Conservation (phyloP, 225 moss, liverwort and hornwort genomes). For the Bryum argenteum region DNA sequence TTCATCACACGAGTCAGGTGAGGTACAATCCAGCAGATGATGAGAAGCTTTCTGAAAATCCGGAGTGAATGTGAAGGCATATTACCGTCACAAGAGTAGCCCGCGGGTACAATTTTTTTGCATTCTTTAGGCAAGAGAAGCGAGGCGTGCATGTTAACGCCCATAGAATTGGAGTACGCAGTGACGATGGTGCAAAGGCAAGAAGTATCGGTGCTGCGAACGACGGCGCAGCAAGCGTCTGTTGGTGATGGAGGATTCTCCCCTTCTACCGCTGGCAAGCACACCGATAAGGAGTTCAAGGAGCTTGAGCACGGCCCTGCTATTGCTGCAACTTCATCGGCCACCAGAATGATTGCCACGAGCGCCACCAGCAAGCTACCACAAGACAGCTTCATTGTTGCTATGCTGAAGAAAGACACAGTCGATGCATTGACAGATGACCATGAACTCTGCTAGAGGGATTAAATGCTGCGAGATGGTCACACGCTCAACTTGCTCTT, state of each 20-base stretch:
- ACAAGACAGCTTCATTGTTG: neutral
- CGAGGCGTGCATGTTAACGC: conserved; percentile 42
- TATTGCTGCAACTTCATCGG: conserved; percentile 20
- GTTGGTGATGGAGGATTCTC: conserved; percentile 40
- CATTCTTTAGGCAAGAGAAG: conserved; percentile 49
- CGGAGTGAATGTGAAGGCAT: neutral
- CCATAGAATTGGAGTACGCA: conserved; percentile 49
- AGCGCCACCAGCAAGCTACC: too few relatives aligned
- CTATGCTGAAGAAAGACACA: neutral
- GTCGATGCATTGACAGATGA: conserved; percentile 4
- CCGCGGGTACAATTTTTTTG: conserved; percentile 34
- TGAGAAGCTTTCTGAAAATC: neutral
- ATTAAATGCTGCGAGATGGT: conserved; percentile 23
- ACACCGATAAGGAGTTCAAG: conserved; percentile 32
- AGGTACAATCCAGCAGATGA: neutral
- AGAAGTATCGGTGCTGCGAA: conserved; percentile 33
- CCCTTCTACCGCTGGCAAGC: conserved; percentile 46
- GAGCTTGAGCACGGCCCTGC: conserved; percentile 27
- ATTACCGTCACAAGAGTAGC: conserved; percentile 40
- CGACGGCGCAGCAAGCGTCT: conserved; percentile 40
- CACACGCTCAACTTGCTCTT: neutral
- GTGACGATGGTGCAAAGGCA: conserved; percentile 45
- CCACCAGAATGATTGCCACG: conserved; percentile 22
- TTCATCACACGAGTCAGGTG: conserved; percentile 15
- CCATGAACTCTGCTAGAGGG: neutral